A percentile compares a stretch with the other conserved stretches of the same genome.
Evolutionary conservation across 208 protist genomes (phyloP).

Genomic region (Strigomonas galati): DNA sequence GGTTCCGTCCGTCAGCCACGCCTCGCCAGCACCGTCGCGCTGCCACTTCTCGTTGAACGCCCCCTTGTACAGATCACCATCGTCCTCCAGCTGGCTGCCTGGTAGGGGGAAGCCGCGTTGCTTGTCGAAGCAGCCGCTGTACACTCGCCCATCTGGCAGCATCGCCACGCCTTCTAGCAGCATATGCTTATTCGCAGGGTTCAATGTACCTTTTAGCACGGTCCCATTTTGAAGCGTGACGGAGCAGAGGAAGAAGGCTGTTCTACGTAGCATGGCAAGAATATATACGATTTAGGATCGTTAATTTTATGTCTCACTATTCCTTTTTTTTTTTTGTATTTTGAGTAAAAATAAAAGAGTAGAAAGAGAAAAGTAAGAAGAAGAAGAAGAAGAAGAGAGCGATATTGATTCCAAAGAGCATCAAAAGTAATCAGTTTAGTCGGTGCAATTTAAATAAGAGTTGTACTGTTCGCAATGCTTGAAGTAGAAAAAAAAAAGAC

Average conservation of each 20-base stretch:
- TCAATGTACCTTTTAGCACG: conserved; percentile 63
- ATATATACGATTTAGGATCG: neutral
- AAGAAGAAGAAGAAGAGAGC: neutral
- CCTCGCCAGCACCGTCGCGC: conserved; percentile 79
- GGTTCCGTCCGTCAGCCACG: conserved; percentile 85
- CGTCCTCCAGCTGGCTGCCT: conserved; percentile 82
- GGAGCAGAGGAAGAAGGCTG: conserved; percentile 27
- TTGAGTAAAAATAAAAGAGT: conserved; percentile 13
- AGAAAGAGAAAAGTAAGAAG: conserved; percentile 14
- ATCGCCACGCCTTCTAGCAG: conserved; percentile 64
- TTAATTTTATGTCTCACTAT: neutral
- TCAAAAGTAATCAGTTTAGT: too few species aligned
- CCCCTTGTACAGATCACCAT: conserved; percentile 86
- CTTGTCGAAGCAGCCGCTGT: conserved; percentile 66
- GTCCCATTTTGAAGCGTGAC: conserved; percentile 66
- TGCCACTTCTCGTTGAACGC: conserved; percentile 84
- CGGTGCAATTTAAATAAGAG: too few species aligned
- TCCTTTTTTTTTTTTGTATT: conserved; percentile 4
- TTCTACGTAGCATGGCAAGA: conserved; percentile 15
- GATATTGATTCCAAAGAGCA: too few species aligned
- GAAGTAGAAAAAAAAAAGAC: too few species aligned
- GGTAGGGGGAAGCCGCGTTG: conserved; percentile 54
- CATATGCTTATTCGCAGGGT: conserved; percentile 37
- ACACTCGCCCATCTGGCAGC: conserved; percentile 77
- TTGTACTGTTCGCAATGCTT: too few species aligned